phyloP scores from a whole-genome alignment of 179 eudicot species.

The Patellifolia procumbens region DNA sequence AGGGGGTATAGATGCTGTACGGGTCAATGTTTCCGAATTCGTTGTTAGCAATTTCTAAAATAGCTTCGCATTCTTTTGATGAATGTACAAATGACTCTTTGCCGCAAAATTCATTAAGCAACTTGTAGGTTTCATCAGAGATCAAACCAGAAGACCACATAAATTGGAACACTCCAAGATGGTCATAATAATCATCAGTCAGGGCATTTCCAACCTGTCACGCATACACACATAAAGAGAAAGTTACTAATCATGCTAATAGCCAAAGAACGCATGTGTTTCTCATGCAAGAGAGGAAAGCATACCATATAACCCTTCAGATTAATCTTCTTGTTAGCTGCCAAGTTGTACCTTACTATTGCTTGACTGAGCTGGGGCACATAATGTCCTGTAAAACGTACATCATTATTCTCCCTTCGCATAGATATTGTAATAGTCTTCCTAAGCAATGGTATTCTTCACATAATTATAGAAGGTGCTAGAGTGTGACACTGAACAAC shows the following conservation, averaged over 20 bases:
- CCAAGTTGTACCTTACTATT: too few relatives aligned
- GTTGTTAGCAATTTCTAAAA: slow-evolving; percentile 50
- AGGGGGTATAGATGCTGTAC: slow-evolving; percentile 87
- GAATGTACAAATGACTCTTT: slow-evolving; percentile 60
- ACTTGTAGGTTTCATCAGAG: slow-evolving; percentile 83
- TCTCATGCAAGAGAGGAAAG: not conserved
- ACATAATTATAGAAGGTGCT: too few relatives aligned
- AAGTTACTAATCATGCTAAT: slow-evolving; percentile 8
- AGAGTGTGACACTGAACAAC: too few relatives aligned
- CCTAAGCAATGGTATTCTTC: too few relatives aligned
- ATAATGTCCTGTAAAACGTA: too few relatives aligned
- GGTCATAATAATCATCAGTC: slow-evolving; percentile 78
- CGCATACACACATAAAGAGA: slow-evolving; percentile 4
- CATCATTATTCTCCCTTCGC: too few relatives aligned
- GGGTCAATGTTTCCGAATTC: slow-evolving; percentile 88
- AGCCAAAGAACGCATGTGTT: not conserved
- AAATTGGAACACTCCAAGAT: slow-evolving; percentile 76
- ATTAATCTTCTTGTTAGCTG: too few relatives aligned
- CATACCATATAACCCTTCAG: too few relatives aligned
- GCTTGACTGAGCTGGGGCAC: too few relatives aligned
- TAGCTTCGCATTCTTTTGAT: slow-evolving; percentile 52
- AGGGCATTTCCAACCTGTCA: slow-evolving; percentile 94
- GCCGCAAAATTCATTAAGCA: slow-evolving; percentile 59
- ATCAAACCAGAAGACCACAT: slow-evolving; percentile 96
- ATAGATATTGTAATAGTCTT: too few relatives aligned